Evolutionary conservation across 2,329 filamentous ascomycete genomes (phyloP), one percentile per base, ranked within the genome.

Genomic region (Graphilbum sp.): DNA sequence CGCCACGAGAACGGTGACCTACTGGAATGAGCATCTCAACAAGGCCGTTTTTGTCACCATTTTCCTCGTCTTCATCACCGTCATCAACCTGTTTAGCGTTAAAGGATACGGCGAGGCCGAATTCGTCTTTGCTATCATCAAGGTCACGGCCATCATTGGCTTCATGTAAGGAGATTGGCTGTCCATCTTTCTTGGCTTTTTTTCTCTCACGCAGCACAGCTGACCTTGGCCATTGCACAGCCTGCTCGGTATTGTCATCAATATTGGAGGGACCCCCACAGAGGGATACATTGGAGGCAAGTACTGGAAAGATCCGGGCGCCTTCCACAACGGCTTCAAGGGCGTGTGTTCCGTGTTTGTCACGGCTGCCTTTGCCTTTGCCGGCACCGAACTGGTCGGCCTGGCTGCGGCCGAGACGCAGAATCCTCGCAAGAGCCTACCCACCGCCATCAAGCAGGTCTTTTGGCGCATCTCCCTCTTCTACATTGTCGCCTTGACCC

Each of bases 381-480:
- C 77, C 2, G 80, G 80, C 11, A 85, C 79, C 1, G 80, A 86
- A 52, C 64, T 84, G 11, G 77, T 85, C 35, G 81, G 80, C 38
- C 69, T 87, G 13, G 79, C 80, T 4, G 80, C 81, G 2, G 81
- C 80, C 24, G 81, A 87, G 54, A 81, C 80, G 1, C 73, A 69
- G n/a, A 84, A 85, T 50, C 81, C 81, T 3, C 69, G 79, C 41
- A 83, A 90, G 53, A 82, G 79, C 1, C 66, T 95, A 1, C 87
- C 87, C 0, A 85, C 76, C 0, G 87, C 87, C 12, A 75, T 92
- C 50, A 93, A 92, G 60, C 86, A 93, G 55, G 85, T 94, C 18
- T 94, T 94, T 57, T 95, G 87, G 86, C 79, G 87, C 50, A 93
- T 94, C 52, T 75, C 76, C 4, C 67, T 92, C 40, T 95, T 95